Evolutionary conservation across 2,329 filamentous ascomycete species (phyloP).

Genomic region (Fusarium oligoseptatum): DNA sequence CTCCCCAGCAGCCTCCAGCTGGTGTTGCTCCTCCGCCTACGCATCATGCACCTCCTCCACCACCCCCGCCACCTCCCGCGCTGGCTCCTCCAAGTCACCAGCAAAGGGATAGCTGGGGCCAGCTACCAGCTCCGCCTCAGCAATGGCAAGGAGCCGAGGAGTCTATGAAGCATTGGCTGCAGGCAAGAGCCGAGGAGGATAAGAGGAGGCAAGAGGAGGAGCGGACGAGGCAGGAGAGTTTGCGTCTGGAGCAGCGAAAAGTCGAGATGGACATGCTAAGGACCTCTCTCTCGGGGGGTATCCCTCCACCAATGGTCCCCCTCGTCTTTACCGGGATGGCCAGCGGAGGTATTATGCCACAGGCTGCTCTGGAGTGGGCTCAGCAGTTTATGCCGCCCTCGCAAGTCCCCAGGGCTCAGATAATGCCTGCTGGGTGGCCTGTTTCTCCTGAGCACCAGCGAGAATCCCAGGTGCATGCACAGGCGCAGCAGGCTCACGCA

Average conservation of each 20-base stretch:
- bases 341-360: conserved; percentile 69
- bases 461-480: conserved; percentile 62
- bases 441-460: conserved; percentile 68
- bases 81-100: conserved; percentile 47
- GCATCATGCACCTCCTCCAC: conserved; percentile 50
- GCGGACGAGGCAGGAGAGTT: conserved; percentile 72
- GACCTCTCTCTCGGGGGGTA: conserved; percentile 76
- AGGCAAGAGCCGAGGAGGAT: conserved; percentile 80
- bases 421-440: conserved; percentile 63
- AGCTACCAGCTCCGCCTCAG: conserved; percentile 73
- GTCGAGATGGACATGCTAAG: conserved; percentile 80
- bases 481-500: conserved; percentile 57
- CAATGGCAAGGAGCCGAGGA: conserved; percentile 78
- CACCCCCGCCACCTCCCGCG: conserved; percentile 46
- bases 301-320: conserved; percentile 81
- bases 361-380: conserved; percentile 74
- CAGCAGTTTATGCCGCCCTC: conserved; percentile 73
- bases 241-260: conserved; percentile 78
- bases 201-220: conserved; percentile 81
- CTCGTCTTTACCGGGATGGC: conserved; percentile 81
- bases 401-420: conserved; percentile 63
- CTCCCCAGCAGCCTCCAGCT: conserved; percentile 59
- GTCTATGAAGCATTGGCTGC: conserved; percentile 78
- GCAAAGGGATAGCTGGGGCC: conserved; percentile 59
- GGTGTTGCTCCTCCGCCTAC: conserved; percentile 43